Evolutionary conservation across 1,284 basidiomycete species (phyloP).

Genomic region (Fomitopsis schrenkii): DNA sequence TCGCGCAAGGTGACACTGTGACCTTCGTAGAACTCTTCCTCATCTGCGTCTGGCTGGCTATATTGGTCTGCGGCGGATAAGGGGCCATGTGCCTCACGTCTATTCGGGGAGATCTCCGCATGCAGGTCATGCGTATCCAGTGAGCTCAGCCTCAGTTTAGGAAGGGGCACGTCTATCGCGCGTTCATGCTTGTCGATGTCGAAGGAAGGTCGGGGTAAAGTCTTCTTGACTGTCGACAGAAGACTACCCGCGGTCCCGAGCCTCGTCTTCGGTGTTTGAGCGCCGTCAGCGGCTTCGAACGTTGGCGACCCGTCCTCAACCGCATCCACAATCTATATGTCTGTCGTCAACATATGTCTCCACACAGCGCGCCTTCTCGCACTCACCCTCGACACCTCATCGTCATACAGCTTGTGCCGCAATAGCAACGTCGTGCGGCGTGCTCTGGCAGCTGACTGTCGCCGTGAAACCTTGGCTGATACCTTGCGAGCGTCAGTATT

Average conservation of each 20-base stretch:
- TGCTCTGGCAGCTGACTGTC: conserved; percentile 14
- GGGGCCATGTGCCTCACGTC: conserved; percentile 4
- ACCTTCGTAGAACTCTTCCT: conserved; percentile 18
- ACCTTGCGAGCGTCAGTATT: neutral
- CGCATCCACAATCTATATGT: conserved; percentile 15
- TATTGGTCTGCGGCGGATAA: conserved; percentile 4
- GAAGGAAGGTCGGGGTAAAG: conserved; percentile 16
- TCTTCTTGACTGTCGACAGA: conserved; percentile 18
- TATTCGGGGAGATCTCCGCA: conserved; percentile 5
- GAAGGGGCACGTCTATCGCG: conserved; percentile 4
- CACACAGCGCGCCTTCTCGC: neutral
- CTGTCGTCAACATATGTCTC: neutral
- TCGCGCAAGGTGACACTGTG: conserved; percentile 23
- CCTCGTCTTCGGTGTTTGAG: conserved; percentile 6
- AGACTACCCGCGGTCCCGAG: conserved; percentile 16
- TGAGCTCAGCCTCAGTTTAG: conserved; percentile 5
- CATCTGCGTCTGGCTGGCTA: conserved; percentile 5
- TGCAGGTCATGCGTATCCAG: conserved; percentile 2
- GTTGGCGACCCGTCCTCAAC: conserved; percentile 18
- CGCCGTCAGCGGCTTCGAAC: conserved; percentile 3
- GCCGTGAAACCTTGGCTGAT: conserved; percentile 14
- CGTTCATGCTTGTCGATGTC: conserved; percentile 17
- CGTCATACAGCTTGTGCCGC: conserved; percentile 12
- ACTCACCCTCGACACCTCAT: conserved; percentile 19
- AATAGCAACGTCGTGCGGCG: conserved; percentile 19